Evolutionary conservation across 495 filamentous ascomycete genomes (phyloP).

Genomic region (Tetracladium marchalianum): DNA sequence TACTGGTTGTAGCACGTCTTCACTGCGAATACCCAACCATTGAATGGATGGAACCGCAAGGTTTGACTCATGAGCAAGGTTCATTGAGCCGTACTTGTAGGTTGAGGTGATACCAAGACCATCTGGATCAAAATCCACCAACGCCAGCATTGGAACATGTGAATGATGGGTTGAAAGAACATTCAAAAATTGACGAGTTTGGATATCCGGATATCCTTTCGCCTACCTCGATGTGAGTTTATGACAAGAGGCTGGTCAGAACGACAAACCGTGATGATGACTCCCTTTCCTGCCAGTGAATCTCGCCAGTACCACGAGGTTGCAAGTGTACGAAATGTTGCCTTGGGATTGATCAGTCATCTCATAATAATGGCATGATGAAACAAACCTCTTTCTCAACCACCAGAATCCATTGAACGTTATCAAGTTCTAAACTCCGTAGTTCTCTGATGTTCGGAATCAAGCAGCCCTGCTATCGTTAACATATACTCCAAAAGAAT

Average conservation of each 20-base stretch:
- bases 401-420: slow-evolving; percentile 63
- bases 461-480: slow-evolving; percentile 45
- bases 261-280: slow-evolving; percentile 56
- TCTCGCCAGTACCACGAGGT: slow-evolving; percentile 38
- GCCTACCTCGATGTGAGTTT: slow-evolving; percentile 39
- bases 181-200: slow-evolving; percentile 61
- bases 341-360: slow-evolving; percentile 34
- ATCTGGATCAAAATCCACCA: slow-evolving; percentile 83
- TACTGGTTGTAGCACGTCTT: slow-evolving; percentile 39
- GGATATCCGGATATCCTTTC: slow-evolving; percentile 88
- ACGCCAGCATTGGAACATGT: slow-evolving; percentile 44
- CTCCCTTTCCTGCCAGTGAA: slow-evolving; percentile 42
- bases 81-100: slow-evolving; percentile 75
- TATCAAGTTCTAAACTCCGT: slow-evolving; percentile 39
- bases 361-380: neutral
- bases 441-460: slow-evolving; percentile 51
- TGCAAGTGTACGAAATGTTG: slow-evolving; percentile 66
- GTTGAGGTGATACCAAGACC: slow-evolving; percentile 79
- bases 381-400: slow-evolving; percentile 79
- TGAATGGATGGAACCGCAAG: slow-evolving; percentile 46
- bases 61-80: slow-evolving; percentile 60
- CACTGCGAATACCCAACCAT: slow-evolving; percentile 67
- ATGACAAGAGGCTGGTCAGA: neutral
- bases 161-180: slow-evolving; percentile 27
- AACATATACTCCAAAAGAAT: too few relatives aligned